phyloP scores from a whole-genome alignment of 2,329 filamentous ascomycete genomes.

The Aspergillus hortae region DNA sequence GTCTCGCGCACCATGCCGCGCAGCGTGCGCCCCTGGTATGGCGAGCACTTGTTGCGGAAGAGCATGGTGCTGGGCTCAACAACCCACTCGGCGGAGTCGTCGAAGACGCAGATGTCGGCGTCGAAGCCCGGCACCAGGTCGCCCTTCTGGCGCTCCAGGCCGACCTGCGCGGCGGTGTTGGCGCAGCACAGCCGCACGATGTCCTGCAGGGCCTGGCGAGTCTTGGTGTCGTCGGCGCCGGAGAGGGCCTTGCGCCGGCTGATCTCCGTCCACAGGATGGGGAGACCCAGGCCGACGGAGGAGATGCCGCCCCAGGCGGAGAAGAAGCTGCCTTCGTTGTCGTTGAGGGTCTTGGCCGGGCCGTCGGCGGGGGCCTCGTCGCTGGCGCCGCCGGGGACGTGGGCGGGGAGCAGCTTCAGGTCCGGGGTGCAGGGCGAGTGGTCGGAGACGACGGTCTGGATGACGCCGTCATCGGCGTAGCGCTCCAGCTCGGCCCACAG shows the following conservation, averaged over 20 bases:
- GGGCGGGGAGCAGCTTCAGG: conserved; percentile 77
- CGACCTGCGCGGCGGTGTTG: conserved; percentile 86
- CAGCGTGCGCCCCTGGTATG: conserved; percentile 79
- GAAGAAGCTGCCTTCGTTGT: conserved; percentile 77
- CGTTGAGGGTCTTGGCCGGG: conserved; percentile 30
- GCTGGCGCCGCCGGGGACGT: conserved; percentile 52
- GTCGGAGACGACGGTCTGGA: conserved; percentile 88
- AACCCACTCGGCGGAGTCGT: conserved; percentile 74
- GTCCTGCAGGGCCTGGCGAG: conserved; percentile 62
- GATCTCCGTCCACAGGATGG: conserved; percentile 81
- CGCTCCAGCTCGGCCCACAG: conserved; percentile 76
- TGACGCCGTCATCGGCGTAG: conserved; percentile 66
- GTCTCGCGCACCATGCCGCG: conserved; percentile 78
- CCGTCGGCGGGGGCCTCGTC: conserved; percentile 24
- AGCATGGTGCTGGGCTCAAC: conserved; percentile 77
- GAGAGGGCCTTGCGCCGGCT: conserved; percentile 53
- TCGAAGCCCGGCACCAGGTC: conserved; percentile 76
- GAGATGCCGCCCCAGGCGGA: conserved; percentile 95
- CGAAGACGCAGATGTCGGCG: conserved; percentile 88
- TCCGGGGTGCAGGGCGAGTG: conserved; percentile 96
- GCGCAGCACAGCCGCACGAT: conserved; percentile 81
- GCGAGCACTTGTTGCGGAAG: conserved; percentile 89
- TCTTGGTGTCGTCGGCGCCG: conserved; percentile 35
- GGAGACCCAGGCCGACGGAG: conserved; percentile 85
- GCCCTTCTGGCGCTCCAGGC: conserved; percentile 77